Base-by-base conservation (phyloP, 768 basidiomycete species). In the Candolleomyces aberdarensis region DNA sequence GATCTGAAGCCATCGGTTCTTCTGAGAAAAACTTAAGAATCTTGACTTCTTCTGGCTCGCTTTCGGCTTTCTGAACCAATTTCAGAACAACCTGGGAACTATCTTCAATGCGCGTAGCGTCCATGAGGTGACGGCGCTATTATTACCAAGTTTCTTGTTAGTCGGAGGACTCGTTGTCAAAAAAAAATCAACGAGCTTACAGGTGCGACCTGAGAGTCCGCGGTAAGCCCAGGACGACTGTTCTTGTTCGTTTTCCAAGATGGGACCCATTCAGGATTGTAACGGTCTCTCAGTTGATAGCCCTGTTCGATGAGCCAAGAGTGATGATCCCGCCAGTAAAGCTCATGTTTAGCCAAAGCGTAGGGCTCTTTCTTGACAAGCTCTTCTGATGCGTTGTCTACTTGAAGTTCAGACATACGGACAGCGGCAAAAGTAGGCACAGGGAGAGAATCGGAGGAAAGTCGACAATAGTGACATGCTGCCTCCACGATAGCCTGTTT, bases 21-120 rank as follows among this genome's bases (percentile, higher is more conserved):
- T 67, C 57, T 0, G 67, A 69, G 14, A 77, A 61, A 46, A 59
- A 67, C n/a, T 56, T 57, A 3, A 43, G 39, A 26, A 77, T 74
- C 0, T 65, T 61, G 17, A 65, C 61, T 58, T 74, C 75, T 11
- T 67, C 51, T 0, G 67, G 69, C 9, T 26, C 10, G n/a, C n/a
- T n/a, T 22, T 57, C 32, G 11, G 26, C 22, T 11, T 41, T 51
- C 17, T 57, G 22, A 5, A 64, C 20, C 8, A 47, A 39, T 41
- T 67, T 67, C 26, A 67, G 58, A 8, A 58, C 48, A 14, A 67
- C 65, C 22, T 39, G 47, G 3, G 7, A 14, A 15, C 29, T 26
- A 19, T 55, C 52, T 5, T 5, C 10, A 8, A 53, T 19, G 17
- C 52, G 59, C 9, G 32, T 46, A 36, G 59, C 59, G 29, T 60